phyloP scores from a whole-genome alignment of 441 rosid species.

The Pelargonium australe region DNA sequence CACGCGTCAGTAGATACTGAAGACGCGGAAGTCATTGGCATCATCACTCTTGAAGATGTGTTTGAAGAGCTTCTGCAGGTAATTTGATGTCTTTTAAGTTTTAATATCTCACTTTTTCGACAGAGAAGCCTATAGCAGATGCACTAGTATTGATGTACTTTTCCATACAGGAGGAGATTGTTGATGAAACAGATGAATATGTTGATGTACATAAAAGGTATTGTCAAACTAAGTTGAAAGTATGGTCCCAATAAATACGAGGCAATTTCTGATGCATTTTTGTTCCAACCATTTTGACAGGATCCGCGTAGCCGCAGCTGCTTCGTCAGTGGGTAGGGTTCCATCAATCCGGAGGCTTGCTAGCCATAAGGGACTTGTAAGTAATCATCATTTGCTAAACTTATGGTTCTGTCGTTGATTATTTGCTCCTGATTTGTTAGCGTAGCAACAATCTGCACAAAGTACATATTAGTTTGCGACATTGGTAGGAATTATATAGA shows the following conservation, averaged over 20 bases:
- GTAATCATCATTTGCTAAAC: constrained; percentile 21
- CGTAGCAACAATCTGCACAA: background rate
- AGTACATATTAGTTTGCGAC: no score
- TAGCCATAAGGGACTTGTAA: constrained; percentile 63
- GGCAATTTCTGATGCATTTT: background rate
- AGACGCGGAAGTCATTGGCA: constrained; percentile 88
- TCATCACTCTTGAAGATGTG: constrained; percentile 93
- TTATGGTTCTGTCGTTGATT: background rate
- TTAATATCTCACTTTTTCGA: constrained; percentile 1
- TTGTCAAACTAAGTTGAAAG: background rate
- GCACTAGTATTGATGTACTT: constrained; percentile 8
- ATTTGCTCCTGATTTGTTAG: background rate
- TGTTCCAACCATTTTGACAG: constrained; percentile 31
- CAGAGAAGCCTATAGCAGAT: constrained; percentile 12
- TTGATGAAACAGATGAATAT: constrained; percentile 95
- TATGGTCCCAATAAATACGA: background rate
- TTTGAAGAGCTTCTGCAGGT: constrained; percentile 90
- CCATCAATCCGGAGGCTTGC: constrained; percentile 76
- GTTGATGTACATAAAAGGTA: constrained; percentile 96
- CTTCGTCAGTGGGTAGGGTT: constrained; percentile 81
- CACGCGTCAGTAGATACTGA: constrained; percentile 62
- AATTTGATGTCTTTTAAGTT: constrained; percentile 14
- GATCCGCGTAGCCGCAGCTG: constrained; percentile 98
- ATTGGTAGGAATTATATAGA: no score
- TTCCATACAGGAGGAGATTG: constrained; percentile 76